phyloP scores from a whole-genome alignment of 306 rosid species.

The Lathyrus aphaca region DNA sequence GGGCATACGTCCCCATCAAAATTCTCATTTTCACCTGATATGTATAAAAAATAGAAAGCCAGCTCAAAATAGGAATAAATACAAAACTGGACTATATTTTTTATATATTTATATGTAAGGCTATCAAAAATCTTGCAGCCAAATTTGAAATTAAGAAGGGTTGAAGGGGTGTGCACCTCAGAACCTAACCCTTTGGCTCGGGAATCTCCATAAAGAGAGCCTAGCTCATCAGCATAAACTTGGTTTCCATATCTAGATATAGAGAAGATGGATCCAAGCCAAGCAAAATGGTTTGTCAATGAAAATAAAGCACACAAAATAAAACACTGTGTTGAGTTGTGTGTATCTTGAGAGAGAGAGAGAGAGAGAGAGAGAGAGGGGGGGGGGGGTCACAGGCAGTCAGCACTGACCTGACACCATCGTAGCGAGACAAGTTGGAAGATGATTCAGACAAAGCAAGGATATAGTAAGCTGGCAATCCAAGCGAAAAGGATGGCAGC shows the following conservation, averaged over 20 bases:
- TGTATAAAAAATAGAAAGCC: conserved; percentile 17
- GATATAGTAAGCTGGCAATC: conserved; percentile 95
- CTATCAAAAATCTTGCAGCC: conserved; percentile 10
- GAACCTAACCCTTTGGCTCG: conserved; percentile 89
- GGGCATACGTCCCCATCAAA: conserved; percentile 92
- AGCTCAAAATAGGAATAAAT: conserved; percentile 20
- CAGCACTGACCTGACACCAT: conserved; percentile 74
- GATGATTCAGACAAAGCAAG: conserved; percentile 93
- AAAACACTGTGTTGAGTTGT: background rate
- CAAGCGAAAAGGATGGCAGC: conserved; percentile 94
- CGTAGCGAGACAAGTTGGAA: conserved; percentile 96
- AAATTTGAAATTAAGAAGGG: conserved; percentile 31
- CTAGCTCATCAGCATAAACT: conserved; percentile 69
- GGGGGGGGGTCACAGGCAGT: background rate
- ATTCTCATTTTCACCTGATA: conserved; percentile 97
- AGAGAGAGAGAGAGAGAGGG: background rate
- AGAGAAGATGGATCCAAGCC: conserved; percentile 27
- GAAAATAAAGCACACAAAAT: conserved; percentile 24
- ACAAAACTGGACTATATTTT: conserved; percentile 27
- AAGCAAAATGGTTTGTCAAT: conserved; percentile 26
- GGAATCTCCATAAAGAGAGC: conserved; percentile 74
- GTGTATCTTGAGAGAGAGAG: background rate
- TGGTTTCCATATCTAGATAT: conserved; percentile 83
- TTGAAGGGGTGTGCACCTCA: conserved; percentile 61
- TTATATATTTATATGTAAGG: conserved; percentile 15